These are phyloP conservation scores for Beauveria brongniartii DNA, from an alignment of 2,329 filamentous ascomycete species.

Conservation along the genomic window DNA sequence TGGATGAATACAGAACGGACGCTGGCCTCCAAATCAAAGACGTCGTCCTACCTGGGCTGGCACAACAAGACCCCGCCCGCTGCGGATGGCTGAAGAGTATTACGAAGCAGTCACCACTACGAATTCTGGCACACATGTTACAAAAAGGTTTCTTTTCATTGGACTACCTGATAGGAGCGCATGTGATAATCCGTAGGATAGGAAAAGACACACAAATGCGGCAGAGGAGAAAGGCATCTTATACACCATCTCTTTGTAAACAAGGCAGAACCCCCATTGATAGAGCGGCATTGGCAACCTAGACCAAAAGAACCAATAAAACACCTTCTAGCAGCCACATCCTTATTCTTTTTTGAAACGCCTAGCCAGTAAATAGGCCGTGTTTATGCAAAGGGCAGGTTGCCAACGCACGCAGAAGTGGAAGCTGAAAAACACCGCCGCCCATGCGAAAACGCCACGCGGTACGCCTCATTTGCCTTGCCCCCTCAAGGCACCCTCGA, in stretches of 20 bases:
- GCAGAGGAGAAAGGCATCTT: not conserved
- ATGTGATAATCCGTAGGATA: not conserved
- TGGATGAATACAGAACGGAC: no score
- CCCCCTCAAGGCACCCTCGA: not conserved
- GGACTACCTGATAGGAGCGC: not conserved
- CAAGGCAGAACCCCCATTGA: not conserved
- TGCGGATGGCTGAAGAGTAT: no score
- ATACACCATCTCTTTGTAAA: not conserved
- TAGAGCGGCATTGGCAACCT: not conserved
- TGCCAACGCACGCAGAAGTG: not conserved
- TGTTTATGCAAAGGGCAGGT: not conserved
- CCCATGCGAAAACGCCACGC: constrained; percentile 2
- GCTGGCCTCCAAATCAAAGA: no score
- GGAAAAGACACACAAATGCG: not conserved
- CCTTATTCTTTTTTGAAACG: no score
- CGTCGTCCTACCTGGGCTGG: no score
- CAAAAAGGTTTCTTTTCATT: no score
- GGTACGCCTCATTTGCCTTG: constrained; percentile 1
- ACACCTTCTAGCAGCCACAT: not conserved
- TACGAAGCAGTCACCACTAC: no score
- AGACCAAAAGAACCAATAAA: not conserved
- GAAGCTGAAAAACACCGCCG: not conserved
- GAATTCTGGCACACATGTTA: no score
- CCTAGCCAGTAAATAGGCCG: not conserved
- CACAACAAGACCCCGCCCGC: no score